Evolutionary conservation across 768 basidiomycete species (phyloP), one percentile per base, ranked within the genome.

Genomic region (Trametes cubensis): DNA sequence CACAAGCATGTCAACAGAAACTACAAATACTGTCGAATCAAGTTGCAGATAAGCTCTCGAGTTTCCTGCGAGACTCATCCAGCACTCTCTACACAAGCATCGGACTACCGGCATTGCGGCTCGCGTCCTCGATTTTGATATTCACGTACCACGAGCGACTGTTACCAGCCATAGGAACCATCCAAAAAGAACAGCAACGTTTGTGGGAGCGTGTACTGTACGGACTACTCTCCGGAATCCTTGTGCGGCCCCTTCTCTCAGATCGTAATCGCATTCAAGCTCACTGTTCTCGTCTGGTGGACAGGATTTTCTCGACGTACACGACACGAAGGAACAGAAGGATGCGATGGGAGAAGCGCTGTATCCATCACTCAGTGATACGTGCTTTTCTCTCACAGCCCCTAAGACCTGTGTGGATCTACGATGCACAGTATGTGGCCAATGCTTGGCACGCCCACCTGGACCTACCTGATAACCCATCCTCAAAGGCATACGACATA

Each of bases 171-270:
- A 55, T 68, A 3, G 60, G 57, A 3, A 71, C 34, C 47, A 71
- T 34, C 64, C 66, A 46, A 15, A 62, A 67, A 25, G 65, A 55
- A 10, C 60, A 71, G 54, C 66, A 69, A 45, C 61, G 51, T 5
- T 60, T 69, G 3, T 87, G 85, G 85, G 82, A 85, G 69, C 63
- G 58, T 14, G 72, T 80, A 13, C 77, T 80, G 38, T 66, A 77
- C 28, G 75, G 79, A 11, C 61, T 86, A n/a, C 66, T 88, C 21
- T 83, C 85, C 4, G 85, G 86, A 3, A 62, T 85, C 38, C 68
- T 84, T 11, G 34, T 34, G 34, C 34, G 61, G 83, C 84, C 65
- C 66, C 77, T 64, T 42, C 39, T 46, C 41, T 11, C 6, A 28
- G 8, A 11, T 46, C 5, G 21, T 10, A 18, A 11, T 6, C 5